These are phyloP conservation scores for Sequoiadendron giganteum DNA, from an alignment of 75 land plant species.

Conservation along the genomic window DNA sequence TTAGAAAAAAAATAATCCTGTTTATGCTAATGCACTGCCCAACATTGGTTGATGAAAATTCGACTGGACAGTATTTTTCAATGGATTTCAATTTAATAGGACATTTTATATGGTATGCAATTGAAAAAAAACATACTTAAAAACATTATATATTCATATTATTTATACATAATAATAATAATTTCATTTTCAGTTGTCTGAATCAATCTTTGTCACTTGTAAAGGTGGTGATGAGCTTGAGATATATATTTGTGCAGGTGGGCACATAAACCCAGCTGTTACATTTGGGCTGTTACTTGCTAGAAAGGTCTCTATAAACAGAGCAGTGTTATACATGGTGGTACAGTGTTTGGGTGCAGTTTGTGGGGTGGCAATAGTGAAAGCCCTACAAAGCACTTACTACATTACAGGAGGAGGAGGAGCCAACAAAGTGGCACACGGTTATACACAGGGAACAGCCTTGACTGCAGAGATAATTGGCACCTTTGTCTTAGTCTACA, in stretches of 20 bases:
- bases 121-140: too few relatives aligned
- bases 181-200: too few relatives aligned
- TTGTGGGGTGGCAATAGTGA: conserved; percentile 22
- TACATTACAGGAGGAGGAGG: conserved; percentile 23
- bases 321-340: conserved; percentile 71
- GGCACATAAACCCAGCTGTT: conserved; percentile 93
- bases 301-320: conserved; percentile 61
- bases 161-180: too few relatives aligned
- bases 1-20: too few relatives aligned
- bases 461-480: conserved; percentile 29
- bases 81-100: too few relatives aligned
- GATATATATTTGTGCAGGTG: conserved; percentile 35
- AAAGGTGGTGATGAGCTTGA: too few relatives aligned
- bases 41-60: too few relatives aligned
- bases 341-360: conserved; percentile 80
- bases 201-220: too few relatives aligned
- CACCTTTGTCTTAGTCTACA: conserved; percentile 32
- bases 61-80: too few relatives aligned
- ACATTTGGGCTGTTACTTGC: conserved; percentile 71
- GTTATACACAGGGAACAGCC: conserved; percentile 20
- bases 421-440: conserved; percentile 13
- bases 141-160: too few relatives aligned
- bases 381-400: conserved; percentile 7
- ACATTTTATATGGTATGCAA: too few relatives aligned
- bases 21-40: too few relatives aligned